Base-by-base conservation (phyloP, 805 yeast species). In the Candida coquimbonensis region DNA sequence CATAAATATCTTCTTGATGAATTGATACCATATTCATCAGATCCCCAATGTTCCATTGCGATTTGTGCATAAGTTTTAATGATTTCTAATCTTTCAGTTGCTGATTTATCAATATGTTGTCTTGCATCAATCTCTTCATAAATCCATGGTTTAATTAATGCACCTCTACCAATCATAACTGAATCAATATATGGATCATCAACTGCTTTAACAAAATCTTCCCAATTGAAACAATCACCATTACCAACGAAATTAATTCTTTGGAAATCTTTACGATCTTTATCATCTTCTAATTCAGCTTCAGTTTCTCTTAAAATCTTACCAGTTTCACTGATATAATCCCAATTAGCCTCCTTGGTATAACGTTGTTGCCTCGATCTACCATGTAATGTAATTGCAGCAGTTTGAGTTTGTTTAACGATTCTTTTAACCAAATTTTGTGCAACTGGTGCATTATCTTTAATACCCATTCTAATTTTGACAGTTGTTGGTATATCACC, bases 131-230 rank as follows among this genome's bases (percentile, higher is more conserved):
- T 78, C 67, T 93, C 99, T 68, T 93, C 97, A 56, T 91, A 93
- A 43, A 93, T 87, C 99, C 99, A 93, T 33, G 99, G 99, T 67
- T 93, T 93, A 62, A 93, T 90, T 53, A 93, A 75, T 2, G 98
- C 98, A 46, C 98, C 99, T 59, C 99, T 77, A 3, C 98, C 99
- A 45, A 93, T 87, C 97, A 95, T 93, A 16, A 89, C 95, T 29
- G 93, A 80, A 67, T 93, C 99, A 47, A 91, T 81, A 21, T 85
- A 84, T 29, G 77, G 77, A 40, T 80, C 75, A 26, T 68, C 65
- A 37, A 81, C 71, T 11, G 84, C 89, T 32, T 70, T 73, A 63
- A 87, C 77, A 95, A 96, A 93, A 61, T 93, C 98, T 57, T 85
- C 85, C 68, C 76, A 80, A 17, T 87, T 83, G 69, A 73, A 90